Base-by-base conservation (phyloP, 1,284 basidiomycete genomes). In the Leccinum subspadiceum region DNA sequence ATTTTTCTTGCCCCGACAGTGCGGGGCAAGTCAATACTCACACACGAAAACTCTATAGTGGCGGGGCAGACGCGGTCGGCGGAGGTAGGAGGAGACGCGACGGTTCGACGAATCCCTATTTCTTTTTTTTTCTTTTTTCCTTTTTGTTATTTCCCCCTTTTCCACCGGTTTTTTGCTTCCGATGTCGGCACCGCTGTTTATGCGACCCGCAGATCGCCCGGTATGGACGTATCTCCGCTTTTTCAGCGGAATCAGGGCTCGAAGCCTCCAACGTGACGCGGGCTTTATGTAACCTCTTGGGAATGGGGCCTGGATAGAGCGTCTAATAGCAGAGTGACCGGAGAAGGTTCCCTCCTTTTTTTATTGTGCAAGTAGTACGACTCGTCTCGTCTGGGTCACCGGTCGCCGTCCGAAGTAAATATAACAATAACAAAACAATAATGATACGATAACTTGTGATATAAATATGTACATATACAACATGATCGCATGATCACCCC, bases 11-110 rank as follows among this genome's bases (percentile, higher is more conserved):
- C 12, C 51, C 29, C 51, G 51, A 52, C 24, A 52, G 26, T 51
- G 49, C 26, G 46, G 49, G 41, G 10, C 41, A 44, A 44, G 41
- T 41, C 41, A 44, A 44, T 44, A 44, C 41, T 44, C 41, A 20
- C 41, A 51, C 49, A 24, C 26, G 31, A 29, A 24, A 33, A 52
- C 51, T 52, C 51, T 52, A 52, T 10, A 29, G 26, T 52, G 51
- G 20, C 51, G 12, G 17, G 51, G 24, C 24, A 17, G n/a, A 29
- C 51, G 51, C 33, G 26, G 52, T 53, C 52, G 52, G 52, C 52
- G 52, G 52, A 53, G 52, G 52, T 53, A 53, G 52, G 52, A 53
- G 52, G 33, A 35, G 48, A 20, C 17, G 8, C 52, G 15, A 53
- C 13, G 9, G 52, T 37, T 4, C 46, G 17, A 20, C 10, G 17